Evolutionary conservation across 73 alveolate species (phyloP).

Genomic region (Tetrahymena malaccensis): DNA sequence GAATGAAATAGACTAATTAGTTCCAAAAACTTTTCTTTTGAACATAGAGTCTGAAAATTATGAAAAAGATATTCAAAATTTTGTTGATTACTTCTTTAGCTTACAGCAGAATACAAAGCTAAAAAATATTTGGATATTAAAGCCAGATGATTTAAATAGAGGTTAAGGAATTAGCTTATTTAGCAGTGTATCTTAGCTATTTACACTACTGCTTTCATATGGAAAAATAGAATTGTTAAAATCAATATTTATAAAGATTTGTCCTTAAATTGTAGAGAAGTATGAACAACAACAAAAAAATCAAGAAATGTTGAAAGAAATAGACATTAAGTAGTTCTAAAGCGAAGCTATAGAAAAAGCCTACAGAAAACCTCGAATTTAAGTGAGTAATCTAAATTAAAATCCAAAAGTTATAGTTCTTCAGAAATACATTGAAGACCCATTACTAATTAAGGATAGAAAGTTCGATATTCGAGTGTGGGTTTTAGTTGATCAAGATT

Average conservation of each 20-base stretch:
- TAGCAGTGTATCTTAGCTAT: constrained; percentile 47
- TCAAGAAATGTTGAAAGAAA: not conserved
- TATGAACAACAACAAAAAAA: constrained; percentile 13
- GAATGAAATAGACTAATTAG: not conserved
- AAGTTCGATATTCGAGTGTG: constrained; percentile 88
- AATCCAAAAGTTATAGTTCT: constrained; percentile 3
- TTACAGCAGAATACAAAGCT: not conserved
- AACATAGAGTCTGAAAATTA: not conserved
- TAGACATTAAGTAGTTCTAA: not conserved
- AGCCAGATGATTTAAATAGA: constrained; percentile 85
- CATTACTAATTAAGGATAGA: constrained; percentile 68
- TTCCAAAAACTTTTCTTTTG: not conserved
- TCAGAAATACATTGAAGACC: constrained; percentile 63
- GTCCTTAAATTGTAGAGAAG: constrained; percentile 9
- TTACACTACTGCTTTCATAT: not conserved
- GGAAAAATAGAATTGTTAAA: not conserved
- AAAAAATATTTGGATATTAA: constrained; percentile 73
- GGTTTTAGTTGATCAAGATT: constrained; percentile 63
- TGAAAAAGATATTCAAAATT: not conserved
- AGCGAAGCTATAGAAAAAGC: not conserved
- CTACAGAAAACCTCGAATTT: not conserved
- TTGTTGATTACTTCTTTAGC: not conserved
- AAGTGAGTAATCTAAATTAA: not conserved
- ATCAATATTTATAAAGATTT: constrained; percentile 4
- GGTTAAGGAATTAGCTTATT: constrained; percentile 92